These are phyloP conservation scores for Colletotrichum somersetense DNA, from an alignment of 2,329 filamentous ascomycete species.

Conservation along the genomic window DNA sequence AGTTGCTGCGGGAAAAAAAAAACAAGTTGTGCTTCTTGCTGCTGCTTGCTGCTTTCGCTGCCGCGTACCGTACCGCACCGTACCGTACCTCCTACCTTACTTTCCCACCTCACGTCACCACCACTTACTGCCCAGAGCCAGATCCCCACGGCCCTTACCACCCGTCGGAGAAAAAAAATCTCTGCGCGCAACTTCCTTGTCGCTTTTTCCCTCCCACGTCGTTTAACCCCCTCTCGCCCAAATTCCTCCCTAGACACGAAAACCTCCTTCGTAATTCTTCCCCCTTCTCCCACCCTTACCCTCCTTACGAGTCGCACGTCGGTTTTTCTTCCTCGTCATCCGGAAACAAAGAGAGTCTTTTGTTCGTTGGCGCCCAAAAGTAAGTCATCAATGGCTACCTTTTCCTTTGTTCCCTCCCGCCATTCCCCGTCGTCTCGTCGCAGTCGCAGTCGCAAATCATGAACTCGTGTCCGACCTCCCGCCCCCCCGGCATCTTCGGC, in stretches of 20 bases:
- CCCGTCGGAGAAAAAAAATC: slow-evolving; percentile 26
- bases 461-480: slow-evolving; percentile 7
- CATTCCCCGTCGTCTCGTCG: slow-evolving; percentile 26
- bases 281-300: slow-evolving; percentile 29
- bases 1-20: slow-evolving; percentile 28
- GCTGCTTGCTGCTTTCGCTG: slow-evolving; percentile 21
- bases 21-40: slow-evolving; percentile 34
- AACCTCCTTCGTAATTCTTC: slow-evolving; percentile 37
- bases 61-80: slow-evolving; percentile 10
- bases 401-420: slow-evolving; percentile 43
- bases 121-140: slow-evolving; percentile 27
- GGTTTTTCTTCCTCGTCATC: slow-evolving; percentile 49
- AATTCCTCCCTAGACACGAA: slow-evolving; percentile 36
- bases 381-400: slow-evolving; percentile 53
- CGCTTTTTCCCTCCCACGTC: slow-evolving; percentile 38
- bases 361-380: slow-evolving; percentile 66
- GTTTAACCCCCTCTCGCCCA: slow-evolving; percentile 28
- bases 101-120: slow-evolving; percentile 40
- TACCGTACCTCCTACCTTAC: slow-evolving; percentile 2
- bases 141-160: slow-evolving; percentile 38
- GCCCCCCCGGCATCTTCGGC: slow-evolving; percentile 34
- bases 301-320: slow-evolving; percentile 50
- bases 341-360: slow-evolving; percentile 40
- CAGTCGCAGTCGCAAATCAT: slow-evolving; percentile 25
- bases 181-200: slow-evolving; percentile 41